Evolutionary conservation across 1,284 basidiomycete species (phyloP).

Genomic region (Austroboletus novae-zelandiae): DNA sequence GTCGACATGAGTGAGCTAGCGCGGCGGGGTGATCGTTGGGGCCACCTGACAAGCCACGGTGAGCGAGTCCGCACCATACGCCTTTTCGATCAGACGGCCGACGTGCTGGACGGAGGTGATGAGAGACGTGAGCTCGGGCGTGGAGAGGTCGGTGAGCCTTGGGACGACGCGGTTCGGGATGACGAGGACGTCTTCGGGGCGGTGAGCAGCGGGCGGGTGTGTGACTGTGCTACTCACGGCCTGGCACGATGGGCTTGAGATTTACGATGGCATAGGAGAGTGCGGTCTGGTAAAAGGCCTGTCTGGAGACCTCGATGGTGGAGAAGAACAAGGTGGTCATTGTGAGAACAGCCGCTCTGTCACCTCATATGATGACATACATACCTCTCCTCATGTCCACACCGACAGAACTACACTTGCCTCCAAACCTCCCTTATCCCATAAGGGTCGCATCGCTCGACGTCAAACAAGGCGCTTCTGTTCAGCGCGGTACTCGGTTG

Average conservation of each 20-base stretch:
- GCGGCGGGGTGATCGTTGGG: neutral
- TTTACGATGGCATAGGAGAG: slow-evolving; percentile 86
- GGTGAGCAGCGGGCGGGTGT: neutral
- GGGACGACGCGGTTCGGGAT: slow-evolving; percentile 75
- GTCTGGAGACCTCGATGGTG: slow-evolving; percentile 79
- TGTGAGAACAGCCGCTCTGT: slow-evolving; percentile 4
- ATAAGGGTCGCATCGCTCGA: slow-evolving; percentile 72
- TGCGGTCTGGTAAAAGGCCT: slow-evolving; percentile 74
- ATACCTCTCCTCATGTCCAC: slow-evolving; percentile 34
- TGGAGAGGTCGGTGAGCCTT: slow-evolving; percentile 70
- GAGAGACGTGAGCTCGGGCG: slow-evolving; percentile 72
- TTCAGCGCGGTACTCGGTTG: slow-evolving; percentile 71
- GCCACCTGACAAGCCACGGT: slow-evolving; percentile 79
- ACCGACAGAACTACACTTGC: slow-evolving; percentile 68
- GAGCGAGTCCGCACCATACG: slow-evolving; percentile 71
- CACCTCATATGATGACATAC: neutral
- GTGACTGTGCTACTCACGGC: slow-evolving; percentile 59
- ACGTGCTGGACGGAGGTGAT: slow-evolving; percentile 77
- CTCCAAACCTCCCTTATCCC: slow-evolving; percentile 73
- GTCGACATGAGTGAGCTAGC: slow-evolving; percentile 1
- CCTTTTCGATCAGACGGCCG: slow-evolving; percentile 64
- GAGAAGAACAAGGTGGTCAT: slow-evolving; percentile 63
- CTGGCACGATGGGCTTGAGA: slow-evolving; percentile 89
- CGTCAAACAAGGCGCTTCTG: slow-evolving; percentile 39
- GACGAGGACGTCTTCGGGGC: slow-evolving; percentile 78